Evolutionary conservation across 176 grass and related monocot genomes (phyloP), one percentile per base, ranked within the genome.

Genomic region (Alloteropsis semialata): DNA sequence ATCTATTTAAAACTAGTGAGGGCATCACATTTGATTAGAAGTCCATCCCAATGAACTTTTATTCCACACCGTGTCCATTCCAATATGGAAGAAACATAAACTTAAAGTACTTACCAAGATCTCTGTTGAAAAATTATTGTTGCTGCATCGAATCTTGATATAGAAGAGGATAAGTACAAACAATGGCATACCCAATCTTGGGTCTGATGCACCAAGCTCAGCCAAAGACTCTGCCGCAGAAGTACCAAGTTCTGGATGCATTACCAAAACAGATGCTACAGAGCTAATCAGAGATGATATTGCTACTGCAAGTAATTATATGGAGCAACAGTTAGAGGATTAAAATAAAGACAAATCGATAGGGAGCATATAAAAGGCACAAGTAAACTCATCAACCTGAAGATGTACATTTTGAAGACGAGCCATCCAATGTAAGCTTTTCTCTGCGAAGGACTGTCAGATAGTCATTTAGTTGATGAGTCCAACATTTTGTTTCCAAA

Each of bases 181-280:
- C 78, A 98, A 77, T 46, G 92, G 90, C 88, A 95, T 86, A 58
- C 86, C 87, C 71, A 93, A 54, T 83, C 89, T 95, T 43, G 84
- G 91, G 76, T 98, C 87, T 73, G 74, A 62, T 88, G 86, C 79
- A 13, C 90, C 87, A 86, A 95, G 85, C 81, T 82, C 65, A 74
- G 84, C 82, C 92, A 98, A 91, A 87, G 87, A 93, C 72, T 91
- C 82, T 58, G 90, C 67, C 74, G 96, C 92, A 91, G 87, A 91
- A n/a, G 54, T 65, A 70, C 90, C 89, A 82, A 91, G 59, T 90
- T 87, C 86, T 51, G 90, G 75, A 80, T 95, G 90, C 84, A 91
- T 82, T 74, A 91, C 62, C 86, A 98, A 84, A 62, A 88, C 69
- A 79, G 87, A 85, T 90, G 81, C 65, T 74, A 91, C 82, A 79